phyloP scores from a whole-genome alignment of 108 stramenopile species.

The Stephanodiscus triporus region DNA sequence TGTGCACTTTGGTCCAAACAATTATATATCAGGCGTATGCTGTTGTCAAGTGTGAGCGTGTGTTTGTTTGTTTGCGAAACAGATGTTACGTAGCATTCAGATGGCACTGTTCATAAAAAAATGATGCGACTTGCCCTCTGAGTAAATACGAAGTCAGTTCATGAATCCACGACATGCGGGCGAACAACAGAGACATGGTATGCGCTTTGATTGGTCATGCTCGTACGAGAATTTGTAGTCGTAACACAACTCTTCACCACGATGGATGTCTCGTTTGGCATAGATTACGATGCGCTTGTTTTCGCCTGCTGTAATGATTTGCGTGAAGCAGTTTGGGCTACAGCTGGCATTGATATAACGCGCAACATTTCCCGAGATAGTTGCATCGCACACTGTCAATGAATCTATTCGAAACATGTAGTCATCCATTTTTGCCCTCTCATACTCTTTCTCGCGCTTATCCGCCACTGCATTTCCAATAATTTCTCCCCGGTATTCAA shows the following conservation, averaged over 20 bases:
- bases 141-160: conserved; percentile 21
- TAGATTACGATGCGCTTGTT: conserved; percentile 88
- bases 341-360: conserved; percentile 97
- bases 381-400: conserved; percentile 81
- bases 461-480: conserved; percentile 91
- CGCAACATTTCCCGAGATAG: conserved; percentile 90
- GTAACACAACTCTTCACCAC: conserved; percentile 96
- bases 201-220: conserved; percentile 62
- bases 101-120: conserved; percentile 14
- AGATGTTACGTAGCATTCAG: neutral
- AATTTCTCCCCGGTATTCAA: conserved; percentile 94
- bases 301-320: conserved; percentile 76
- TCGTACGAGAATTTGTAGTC: conserved; percentile 97
- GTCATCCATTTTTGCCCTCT: conserved; percentile 83
- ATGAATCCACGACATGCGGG: conserved; percentile 74
- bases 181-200: conserved; percentile 80
- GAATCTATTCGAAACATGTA: conserved; percentile 96
- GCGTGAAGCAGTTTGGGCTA: conserved; percentile 90
- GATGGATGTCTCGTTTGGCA: conserved; percentile 83
- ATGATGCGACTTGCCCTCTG: conserved; percentile 63
- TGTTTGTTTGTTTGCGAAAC: neutral
- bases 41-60: neutral
- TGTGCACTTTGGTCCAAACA: too few species aligned
- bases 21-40: too few species aligned
- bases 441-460: conserved; percentile 88